phyloP scores from a whole-genome alignment of 1,139 yeast species.

The Suhomyces bolitotheri region DNA sequence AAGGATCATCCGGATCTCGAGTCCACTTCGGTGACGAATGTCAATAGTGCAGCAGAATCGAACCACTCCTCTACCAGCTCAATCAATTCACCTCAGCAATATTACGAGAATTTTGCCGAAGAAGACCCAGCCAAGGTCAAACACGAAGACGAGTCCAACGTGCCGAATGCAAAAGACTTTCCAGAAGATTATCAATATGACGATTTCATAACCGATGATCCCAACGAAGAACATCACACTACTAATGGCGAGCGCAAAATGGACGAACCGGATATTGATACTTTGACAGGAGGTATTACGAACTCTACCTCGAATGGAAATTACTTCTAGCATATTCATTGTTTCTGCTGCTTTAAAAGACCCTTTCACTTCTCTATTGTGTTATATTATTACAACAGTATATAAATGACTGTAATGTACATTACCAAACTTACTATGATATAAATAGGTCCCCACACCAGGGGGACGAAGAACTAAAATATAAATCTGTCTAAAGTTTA shows the following conservation, averaged over 20 bases:
- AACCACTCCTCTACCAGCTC: conserved; percentile 13
- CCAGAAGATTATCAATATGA: conserved; percentile 30
- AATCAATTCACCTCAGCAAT: conserved; percentile 12
- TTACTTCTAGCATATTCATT: conserved; percentile 14
- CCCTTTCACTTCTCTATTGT: conserved; percentile 10
- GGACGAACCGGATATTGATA: conserved; percentile 35
- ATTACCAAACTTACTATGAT: not conserved
- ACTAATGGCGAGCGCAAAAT: conserved; percentile 17
- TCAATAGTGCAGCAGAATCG: conserved; percentile 12
- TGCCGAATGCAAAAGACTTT: conserved; percentile 4
- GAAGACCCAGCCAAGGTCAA: conserved; percentile 4
- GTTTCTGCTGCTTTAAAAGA: not conserved
- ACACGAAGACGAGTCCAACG: conserved; percentile 6
- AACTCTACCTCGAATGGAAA: conserved; percentile 20
- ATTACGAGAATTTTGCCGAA: conserved; percentile 10
- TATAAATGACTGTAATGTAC: conserved; percentile 7
- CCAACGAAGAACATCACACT: conserved; percentile 12
- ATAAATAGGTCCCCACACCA: not conserved
- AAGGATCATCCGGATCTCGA: conserved; percentile 10
- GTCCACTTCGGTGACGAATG: conserved; percentile 13
- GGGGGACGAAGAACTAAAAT: not conserved
- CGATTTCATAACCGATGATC: conserved; percentile 28
- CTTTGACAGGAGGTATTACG: conserved; percentile 34
- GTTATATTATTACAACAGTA: conserved; percentile 6
- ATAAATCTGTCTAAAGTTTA: not conserved